phyloP scores from a whole-genome alignment of 179 eudicot genomes.

The Spinacia oleracea region DNA sequence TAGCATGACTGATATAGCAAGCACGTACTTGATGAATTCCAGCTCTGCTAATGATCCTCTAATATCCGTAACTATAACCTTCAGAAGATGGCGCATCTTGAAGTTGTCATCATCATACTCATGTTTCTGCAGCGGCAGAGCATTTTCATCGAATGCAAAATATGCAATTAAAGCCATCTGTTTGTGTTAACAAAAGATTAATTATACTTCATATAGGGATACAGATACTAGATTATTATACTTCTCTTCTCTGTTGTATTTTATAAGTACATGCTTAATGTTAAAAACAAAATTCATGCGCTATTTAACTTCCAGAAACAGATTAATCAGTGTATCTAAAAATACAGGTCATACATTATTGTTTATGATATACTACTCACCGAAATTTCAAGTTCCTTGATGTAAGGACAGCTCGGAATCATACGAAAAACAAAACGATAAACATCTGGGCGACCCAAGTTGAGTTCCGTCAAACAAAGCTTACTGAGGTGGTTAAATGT shows the following conservation, averaged over 20 bases:
- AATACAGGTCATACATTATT: not conserved
- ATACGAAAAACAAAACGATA: not conserved
- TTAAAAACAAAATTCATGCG: no score
- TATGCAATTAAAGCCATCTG: no score
- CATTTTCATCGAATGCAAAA: no score
- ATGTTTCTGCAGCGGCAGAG: not conserved
- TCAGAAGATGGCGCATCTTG: not conserved
- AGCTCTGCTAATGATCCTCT: constrained; percentile 22
- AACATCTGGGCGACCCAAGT: not conserved
- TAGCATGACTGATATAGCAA: not conserved
- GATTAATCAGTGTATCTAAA: no score
- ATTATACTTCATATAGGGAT: no score
- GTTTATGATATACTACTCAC: not conserved
- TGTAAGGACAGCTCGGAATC: constrained; percentile 8
- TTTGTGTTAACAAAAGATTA: no score
- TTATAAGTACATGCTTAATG: no score
- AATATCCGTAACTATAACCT: not conserved
- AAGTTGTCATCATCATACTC: not conserved
- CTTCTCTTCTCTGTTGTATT: no score
- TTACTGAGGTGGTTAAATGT: constrained; percentile 3
- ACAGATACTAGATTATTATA: no score
- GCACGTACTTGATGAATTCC: constrained; percentile 2
- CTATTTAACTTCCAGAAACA: no score
- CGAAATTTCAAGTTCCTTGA: constrained; percentile 5
- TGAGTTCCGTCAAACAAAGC: not conserved